Base-by-base conservation (phyloP, 2,329 filamentous ascomycete species). In the Epichloe bromicola region DNA sequence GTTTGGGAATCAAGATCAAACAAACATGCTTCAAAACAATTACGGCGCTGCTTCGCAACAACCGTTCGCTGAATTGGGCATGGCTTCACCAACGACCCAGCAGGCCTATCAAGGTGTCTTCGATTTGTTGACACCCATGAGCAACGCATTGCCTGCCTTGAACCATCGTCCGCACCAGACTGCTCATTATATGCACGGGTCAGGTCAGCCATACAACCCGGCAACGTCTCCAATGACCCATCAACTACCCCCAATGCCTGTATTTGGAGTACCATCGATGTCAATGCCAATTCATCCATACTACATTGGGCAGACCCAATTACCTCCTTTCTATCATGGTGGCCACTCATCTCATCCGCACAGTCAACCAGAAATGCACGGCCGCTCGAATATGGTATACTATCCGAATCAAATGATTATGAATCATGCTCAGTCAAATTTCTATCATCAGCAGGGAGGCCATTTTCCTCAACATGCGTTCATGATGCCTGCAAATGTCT, bases 71-170 rank as follows among this genome's bases (percentile, higher is more conserved):
- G 72, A 74, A 51, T 64, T 70, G 55, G 69, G 72, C 50, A 71
- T 73, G 66, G 56, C 64, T 47, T 61, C 64, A 43, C 60, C 63
- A 38, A 54, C 58, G 17, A 54, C 53, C 36, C 49, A 57, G 4
- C 56, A 52, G 1, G 50, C 51, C 34, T 58, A 59, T 14, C 57
- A 59, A 45, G 66, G 56, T 4, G 62, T 67, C 7, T 78, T 74
- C 61, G 74, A 73, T 56, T 75, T 78, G 74, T 75, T 78, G 74
- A 62, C 58, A 19, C 55, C 63, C 15, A 69, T 79, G 66, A 63
- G 64, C 33, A 69, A 65, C 55, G 61, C 71, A 46, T 63, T 78
- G 33, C 74, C 74, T 0, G 66, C 68, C 36, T 54, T 62, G 23
- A 60, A 59, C 6, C 74, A 71, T 57, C 67, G 67, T 51, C 62